phyloP scores from a whole-genome alignment of 352 stramenopile genomes.

The Phytophthora tentaculata region DNA sequence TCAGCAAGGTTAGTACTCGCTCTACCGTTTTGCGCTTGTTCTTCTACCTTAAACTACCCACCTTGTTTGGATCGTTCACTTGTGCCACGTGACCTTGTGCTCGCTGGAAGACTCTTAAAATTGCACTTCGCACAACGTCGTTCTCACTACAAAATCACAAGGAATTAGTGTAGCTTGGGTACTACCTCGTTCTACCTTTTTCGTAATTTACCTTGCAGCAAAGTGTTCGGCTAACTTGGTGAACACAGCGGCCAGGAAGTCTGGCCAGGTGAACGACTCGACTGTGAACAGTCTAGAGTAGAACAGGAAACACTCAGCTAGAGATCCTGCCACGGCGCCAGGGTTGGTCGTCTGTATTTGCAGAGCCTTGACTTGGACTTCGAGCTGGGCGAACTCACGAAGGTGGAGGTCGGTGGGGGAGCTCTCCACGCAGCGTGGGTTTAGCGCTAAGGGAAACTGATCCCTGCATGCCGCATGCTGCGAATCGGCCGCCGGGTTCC shows the following conservation, averaged over 20 bases:
- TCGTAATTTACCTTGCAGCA: constrained; percentile 43
- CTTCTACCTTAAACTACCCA: constrained; percentile 13
- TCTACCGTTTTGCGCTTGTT: constrained; percentile 3
- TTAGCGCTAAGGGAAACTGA: constrained; percentile 38
- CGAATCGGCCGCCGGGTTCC: constrained; percentile 44
- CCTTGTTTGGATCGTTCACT: constrained; percentile 59
- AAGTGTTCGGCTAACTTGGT: constrained; percentile 67
- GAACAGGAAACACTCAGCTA: constrained; percentile 61
- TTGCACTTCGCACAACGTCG: constrained; percentile 40
- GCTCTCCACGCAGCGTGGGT: constrained; percentile 5
- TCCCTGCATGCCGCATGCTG: constrained; percentile 33
- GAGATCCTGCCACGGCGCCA: constrained; percentile 27
- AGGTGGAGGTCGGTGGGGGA: constrained; percentile 56
- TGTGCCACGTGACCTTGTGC: constrained; percentile 48
- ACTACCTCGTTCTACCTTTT: constrained; percentile 8
- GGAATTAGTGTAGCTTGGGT: constrained; percentile 2
- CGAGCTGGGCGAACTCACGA: constrained; percentile 62
- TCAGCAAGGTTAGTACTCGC: constrained; percentile 1
- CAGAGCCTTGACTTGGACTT: constrained; percentile 63
- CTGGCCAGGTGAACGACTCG: constrained; percentile 66
- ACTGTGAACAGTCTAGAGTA: constrained; percentile 58
- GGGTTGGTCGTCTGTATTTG: constrained; percentile 38
- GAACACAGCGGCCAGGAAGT: constrained; percentile 63
- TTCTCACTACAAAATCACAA: constrained; percentile 47
- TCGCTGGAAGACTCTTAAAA: constrained; percentile 52